Conservation (phyloP, 164 flowering plant genomes). For the Brasenia schreberi region DNA sequence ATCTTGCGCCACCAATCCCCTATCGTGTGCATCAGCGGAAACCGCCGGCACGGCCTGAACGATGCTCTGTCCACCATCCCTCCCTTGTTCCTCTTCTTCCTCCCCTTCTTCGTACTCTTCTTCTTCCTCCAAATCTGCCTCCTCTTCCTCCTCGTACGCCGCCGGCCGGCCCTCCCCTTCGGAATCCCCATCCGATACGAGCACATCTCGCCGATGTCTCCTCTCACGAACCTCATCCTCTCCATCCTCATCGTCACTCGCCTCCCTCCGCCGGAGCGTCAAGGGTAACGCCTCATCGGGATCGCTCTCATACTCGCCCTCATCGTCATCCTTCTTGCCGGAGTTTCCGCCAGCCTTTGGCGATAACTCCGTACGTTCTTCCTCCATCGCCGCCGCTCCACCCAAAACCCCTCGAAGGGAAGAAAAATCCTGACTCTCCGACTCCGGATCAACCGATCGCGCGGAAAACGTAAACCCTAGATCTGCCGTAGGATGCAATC, state of each 20-base stretch:
- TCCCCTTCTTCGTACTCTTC: neutral
- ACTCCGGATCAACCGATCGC: too few relatives aligned
- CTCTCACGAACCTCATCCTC: conserved; percentile 12
- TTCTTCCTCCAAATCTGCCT: conserved; percentile 21
- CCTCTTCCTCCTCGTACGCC: conserved; percentile 50
- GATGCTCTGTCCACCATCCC: conserved; percentile 15
- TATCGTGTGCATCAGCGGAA: conserved; percentile 9
- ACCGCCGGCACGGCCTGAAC: conserved; percentile 10
- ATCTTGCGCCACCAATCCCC: conserved; percentile 2
- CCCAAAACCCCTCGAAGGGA: conserved; percentile 4
- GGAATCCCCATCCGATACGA: conserved; percentile 59
- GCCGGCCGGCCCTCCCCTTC: conserved; percentile 76
- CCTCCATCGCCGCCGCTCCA: neutral
- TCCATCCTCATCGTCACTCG: conserved; percentile 85
- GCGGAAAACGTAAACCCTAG: too few relatives aligned
- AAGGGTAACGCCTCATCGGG: conserved; percentile 69
- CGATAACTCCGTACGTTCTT: neutral
- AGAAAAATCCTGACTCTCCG: too few relatives aligned
- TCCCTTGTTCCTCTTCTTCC: neutral
- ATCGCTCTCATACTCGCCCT: conserved; percentile 81
- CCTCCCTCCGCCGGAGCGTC: conserved; percentile 73
- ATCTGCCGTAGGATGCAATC: too few relatives aligned
- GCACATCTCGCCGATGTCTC: conserved; percentile 21
- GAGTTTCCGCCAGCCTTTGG: neutral
- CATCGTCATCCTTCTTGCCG: conserved; percentile 28